These are phyloP conservation scores for Fusarium globosum DNA, from an alignment of 2,329 filamentous ascomycete genomes.

Conservation along the genomic window DNA sequence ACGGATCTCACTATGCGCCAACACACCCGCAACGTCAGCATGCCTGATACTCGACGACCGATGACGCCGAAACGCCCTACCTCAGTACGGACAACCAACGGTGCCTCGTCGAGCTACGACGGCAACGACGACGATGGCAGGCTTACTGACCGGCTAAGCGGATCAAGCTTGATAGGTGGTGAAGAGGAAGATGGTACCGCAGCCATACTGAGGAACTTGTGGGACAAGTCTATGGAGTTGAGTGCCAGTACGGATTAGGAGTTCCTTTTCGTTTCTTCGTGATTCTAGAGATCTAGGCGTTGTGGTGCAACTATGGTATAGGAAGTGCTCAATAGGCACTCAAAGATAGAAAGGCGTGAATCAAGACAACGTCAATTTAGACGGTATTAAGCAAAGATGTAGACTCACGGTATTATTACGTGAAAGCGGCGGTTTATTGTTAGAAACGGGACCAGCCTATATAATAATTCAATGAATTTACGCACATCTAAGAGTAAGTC, in stretches of 20 bases:
- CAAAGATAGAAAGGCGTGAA: constrained; percentile 19
- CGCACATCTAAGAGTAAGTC: constrained; percentile 12
- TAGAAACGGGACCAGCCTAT: not conserved
- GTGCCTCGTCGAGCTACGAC: constrained; percentile 58
- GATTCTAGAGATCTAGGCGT: constrained; percentile 19
- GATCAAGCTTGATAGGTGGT: constrained; percentile 60
- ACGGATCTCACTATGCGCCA: constrained; percentile 49
- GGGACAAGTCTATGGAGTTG: constrained; percentile 70
- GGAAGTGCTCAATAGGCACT: constrained; percentile 29
- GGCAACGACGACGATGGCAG: constrained; percentile 58
- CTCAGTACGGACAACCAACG: constrained; percentile 52
- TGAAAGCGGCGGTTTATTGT: not conserved
- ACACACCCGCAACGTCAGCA: constrained; percentile 55
- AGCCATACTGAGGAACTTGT: constrained; percentile 66
- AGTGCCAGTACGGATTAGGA: constrained; percentile 58
- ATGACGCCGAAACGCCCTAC: constrained; percentile 48
- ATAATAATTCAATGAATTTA: constrained; percentile 2
- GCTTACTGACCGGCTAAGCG: constrained; percentile 59
- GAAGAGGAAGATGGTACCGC: constrained; percentile 63
- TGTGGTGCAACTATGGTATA: constrained; percentile 12
- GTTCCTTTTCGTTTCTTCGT: constrained; percentile 9
- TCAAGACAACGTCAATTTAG: constrained; percentile 14
- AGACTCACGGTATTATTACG: not conserved
- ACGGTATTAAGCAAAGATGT: constrained; percentile 8
- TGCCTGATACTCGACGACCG: constrained; percentile 50